Evolutionary conservation across 768 basidiomycete species (phyloP), one percentile per base, ranked within the genome.

Genomic region (Termitomyces sp.): DNA sequence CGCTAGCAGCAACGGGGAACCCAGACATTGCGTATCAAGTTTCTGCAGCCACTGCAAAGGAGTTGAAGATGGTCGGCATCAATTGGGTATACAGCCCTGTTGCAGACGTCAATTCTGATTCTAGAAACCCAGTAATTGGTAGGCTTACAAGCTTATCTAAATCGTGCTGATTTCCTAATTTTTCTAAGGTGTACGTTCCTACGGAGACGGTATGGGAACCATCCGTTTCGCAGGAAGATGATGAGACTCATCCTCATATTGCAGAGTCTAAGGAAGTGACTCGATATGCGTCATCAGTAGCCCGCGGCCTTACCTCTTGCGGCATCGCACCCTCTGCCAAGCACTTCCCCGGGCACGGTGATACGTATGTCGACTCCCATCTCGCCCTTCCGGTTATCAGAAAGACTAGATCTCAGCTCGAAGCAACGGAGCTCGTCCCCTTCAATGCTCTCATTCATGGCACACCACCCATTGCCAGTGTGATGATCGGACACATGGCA

Each of bases 401-500:
- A 56, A 88, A 88, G 61, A 72, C 76, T 1, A 74, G 73, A 25
- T 57, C 70, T 7, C 72, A 80, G 59, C 73, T 90, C 1, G 51
- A 68, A 15, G 53, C 68, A 40, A 81, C 74, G 7, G 89, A 89
- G 67, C 75, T 90, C 11, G 74, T 84, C 1, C 86, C 88, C 0
- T 90, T 91, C 76, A 69, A 71, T 42, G 69, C 72, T 4, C 74
- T 86, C 46, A 75, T 85, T 45, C 62, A 74, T 25, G 65, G 66
- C 4, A 66, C 48, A 42, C 46, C 46, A n/a, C 54, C 72, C 17
- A 65, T 85, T 2, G 79, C 86, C 0, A 86, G 81, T 31, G 77
- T 90, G 56, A 91, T 91, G 89, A 84, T 86, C 0, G 88, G 86
- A 0, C 88, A 91, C 69, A 88, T 89, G 81, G 86, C 88, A 3